These are phyloP conservation scores for Candida khao-thaluensis DNA, from an alignment of 805 yeast species.

Conservation along the genomic window DNA sequence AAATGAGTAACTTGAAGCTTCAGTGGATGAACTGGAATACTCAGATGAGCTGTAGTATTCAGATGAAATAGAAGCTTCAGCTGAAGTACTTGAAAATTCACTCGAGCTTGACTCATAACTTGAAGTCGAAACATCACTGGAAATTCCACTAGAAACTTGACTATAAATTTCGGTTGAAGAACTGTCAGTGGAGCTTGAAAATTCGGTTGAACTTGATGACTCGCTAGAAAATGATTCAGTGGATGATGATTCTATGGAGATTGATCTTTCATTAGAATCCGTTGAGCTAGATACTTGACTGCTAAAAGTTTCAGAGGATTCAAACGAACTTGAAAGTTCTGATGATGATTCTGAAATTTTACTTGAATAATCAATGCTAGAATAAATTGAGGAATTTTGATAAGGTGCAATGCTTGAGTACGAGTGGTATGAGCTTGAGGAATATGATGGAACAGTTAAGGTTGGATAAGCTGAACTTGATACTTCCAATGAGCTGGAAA, in stretches of 20 bases:
- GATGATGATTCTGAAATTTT: background rate
- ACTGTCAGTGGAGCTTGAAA: too few relatives aligned
- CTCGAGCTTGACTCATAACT: background rate
- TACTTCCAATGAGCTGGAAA: background rate
- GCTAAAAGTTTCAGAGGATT: too few relatives aligned
- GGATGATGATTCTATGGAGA: background rate
- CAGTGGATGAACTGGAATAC: too few relatives aligned
- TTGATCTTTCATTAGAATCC: too few relatives aligned
- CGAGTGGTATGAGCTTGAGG: background rate
- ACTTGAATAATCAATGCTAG: background rate
- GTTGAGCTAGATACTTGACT: too few relatives aligned
- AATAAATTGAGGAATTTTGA: background rate
- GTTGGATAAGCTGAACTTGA: background rate
- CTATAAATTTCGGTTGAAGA: too few relatives aligned
- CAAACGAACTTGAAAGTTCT: too few relatives aligned
- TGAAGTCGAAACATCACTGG: background rate
- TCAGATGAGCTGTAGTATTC: too few relatives aligned
- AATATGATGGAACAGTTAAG: background rate
- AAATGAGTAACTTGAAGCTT: too few relatives aligned
- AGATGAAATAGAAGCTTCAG: background rate
- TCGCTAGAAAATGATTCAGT: background rate
- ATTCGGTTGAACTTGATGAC: too few relatives aligned
- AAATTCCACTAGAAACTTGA: background rate
- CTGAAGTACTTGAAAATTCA: conserved; percentile 1
- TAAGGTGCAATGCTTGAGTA: background rate